Evolutionary conservation across 2,329 filamentous ascomycete species (phyloP).

Genomic region (Venturia aucupariae): DNA sequence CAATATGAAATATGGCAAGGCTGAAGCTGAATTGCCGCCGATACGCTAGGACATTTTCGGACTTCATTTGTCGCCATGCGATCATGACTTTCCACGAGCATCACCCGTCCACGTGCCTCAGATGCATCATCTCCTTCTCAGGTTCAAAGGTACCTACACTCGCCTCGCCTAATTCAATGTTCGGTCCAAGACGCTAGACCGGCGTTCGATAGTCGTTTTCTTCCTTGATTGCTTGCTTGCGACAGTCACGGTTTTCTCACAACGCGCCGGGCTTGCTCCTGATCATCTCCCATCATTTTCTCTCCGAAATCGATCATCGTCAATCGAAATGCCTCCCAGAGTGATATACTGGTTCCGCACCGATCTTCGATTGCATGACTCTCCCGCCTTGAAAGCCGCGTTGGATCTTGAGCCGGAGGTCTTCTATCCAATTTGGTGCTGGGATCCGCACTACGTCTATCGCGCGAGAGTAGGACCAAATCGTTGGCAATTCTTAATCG

Average conservation of each 20-base stretch:
- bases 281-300: neutral
- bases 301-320: neutral
- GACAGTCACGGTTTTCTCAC: neutral
- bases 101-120: neutral
- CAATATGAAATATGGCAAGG: too few species aligned
- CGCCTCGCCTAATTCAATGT: neutral
- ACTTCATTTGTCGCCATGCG: neutral
- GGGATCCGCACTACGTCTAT: conserved; percentile 75
- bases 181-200: neutral
- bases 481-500: conserved; percentile 66
- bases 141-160: neutral
- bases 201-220: neutral
- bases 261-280: neutral
- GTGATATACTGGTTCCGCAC: conserved; percentile 76
- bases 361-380: conserved; percentile 68
- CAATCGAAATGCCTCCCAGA: conserved; percentile 22
- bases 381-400: conserved; percentile 62
- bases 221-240: neutral
- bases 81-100: neutral
- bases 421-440: conserved; percentile 69
- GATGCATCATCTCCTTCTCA: neutral
- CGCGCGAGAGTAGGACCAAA: conserved; percentile 60
- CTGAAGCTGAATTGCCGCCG: neutral
- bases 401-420: conserved; percentile 58
- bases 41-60: neutral